Evolutionary conservation across 306 rosid genomes (phyloP).

Genomic region (Senna siamea): DNA sequence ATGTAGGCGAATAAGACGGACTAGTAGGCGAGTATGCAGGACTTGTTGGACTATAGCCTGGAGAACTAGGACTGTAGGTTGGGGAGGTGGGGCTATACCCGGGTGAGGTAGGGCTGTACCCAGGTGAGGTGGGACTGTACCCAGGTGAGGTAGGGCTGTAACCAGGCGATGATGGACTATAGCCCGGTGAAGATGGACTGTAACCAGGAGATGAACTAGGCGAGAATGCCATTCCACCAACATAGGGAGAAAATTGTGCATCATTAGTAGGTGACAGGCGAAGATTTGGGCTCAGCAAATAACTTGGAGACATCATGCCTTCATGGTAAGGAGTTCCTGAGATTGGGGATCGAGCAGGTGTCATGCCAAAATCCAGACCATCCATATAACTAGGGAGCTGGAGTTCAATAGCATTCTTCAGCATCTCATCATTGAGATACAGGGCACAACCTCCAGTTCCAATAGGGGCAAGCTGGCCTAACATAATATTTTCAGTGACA

Average conservation of each 20-base stretch:
- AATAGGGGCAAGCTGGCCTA: slow-evolving; percentile 97
- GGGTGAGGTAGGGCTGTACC: slow-evolving; percentile 93
- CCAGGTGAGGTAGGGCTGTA: slow-evolving; percentile 97
- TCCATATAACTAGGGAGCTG: slow-evolving; percentile 98
- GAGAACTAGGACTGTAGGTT: slow-evolving; percentile 95
- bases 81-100: slow-evolving; percentile 98
- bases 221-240: slow-evolving; percentile 94
- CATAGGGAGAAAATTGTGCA: slow-evolving; percentile 99
- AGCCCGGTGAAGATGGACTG: slow-evolving; percentile 95
- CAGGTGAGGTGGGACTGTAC: slow-evolving; percentile 93
- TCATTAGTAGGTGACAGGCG: slow-evolving; percentile 82
- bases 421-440: slow-evolving; percentile 92
- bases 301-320: slow-evolving; percentile 95
- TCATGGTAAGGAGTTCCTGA: slow-evolving; percentile 95
- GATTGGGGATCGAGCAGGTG: slow-evolving; percentile 90
- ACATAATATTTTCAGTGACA: slow-evolving; percentile 94
- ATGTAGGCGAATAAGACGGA: slow-evolving; percentile 90
- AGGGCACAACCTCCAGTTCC: slow-evolving; percentile 92
- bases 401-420: slow-evolving; percentile 95
- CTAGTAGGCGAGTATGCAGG: slow-evolving; percentile 98
- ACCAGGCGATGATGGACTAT: slow-evolving; percentile 96
- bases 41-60: slow-evolving; percentile 95
- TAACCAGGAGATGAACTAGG: slow-evolving; percentile 95
- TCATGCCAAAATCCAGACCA: slow-evolving; percentile 97
- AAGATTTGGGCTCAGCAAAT: slow-evolving; percentile 89